Evolutionary conservation across 2,329 filamentous ascomycete species (phyloP), one percentile per base, ranked within the genome.

Genomic region (Fusarium palustre): DNA sequence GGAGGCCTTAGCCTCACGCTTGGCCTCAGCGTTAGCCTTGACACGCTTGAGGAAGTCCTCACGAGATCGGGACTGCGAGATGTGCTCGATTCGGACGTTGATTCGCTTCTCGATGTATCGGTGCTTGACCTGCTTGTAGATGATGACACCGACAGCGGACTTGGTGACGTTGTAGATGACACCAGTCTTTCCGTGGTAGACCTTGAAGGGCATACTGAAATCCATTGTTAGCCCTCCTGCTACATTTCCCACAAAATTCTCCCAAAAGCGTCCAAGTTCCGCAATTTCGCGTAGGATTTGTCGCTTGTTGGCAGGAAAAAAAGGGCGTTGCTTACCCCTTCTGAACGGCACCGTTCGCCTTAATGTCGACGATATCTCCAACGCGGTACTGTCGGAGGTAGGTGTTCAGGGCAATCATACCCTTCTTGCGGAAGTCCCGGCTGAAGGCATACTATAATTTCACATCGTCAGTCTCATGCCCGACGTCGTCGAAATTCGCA

Each of bases 31-130:
- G 87, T 98, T 98, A 81, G 89, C 86, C 93, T 98, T 98, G 84
- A 99, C 95, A 80, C 95, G 92, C 87, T 89, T 91, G 80, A 98
- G 85, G 89, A 99, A 98, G 84, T 96, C 95, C 80, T 98, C 95
- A 81, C 96, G 90, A 80, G 95, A 98, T 83, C 96, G 92, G 77
- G 95, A 98, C 82, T 92, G 92, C 80, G 86, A 86, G 85, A 99
- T 89, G 91, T 99, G 96, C 91, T 99, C 96, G 85, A 98, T 86
- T 82, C 96, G 93, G 86, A 99, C 88, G 91, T 97, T 98, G 88
- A 99, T 91, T 84, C 96, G 95, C 94, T 99, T 99, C 92, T 99
- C 96, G 83, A 99, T 89, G 91, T 97, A 99, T 81, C 95, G 92
- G 91, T 98, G 96, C 87, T 94, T 94, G 83, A 99, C 96, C 85